Percentiles rank a stretch among this genome's conserved stretches.
Evolutionary conservation across 768 basidiomycete genomes (phyloP).

Genomic region (Leucocoprinus sp.): DNA sequence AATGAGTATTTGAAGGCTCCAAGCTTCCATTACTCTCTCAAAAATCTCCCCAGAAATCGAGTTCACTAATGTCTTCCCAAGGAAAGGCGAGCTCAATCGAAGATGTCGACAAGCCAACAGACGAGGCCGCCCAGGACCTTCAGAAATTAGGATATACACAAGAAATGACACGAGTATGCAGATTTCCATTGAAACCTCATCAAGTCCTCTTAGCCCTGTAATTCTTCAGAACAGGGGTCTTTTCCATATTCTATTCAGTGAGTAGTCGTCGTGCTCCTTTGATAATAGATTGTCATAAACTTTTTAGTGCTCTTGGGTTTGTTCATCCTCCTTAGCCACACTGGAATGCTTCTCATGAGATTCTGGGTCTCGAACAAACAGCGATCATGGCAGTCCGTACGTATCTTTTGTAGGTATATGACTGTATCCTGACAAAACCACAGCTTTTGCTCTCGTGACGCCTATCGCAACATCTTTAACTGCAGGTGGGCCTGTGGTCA

Average conservation of each 20-base stretch:
- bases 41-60: background rate
- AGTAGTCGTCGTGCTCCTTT: constrained; percentile 17
- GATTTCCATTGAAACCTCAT: background rate
- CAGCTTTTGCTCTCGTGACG: constrained; percentile 49
- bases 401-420: constrained; percentile 17
- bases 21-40: background rate
- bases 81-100: background rate
- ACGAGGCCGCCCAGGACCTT: constrained; percentile 25
- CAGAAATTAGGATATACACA: constrained; percentile 49
- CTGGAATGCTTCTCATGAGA: background rate
- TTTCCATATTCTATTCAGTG: constrained; percentile 48
- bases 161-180: constrained; percentile 42
- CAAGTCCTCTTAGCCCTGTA: background rate
- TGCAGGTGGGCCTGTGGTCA: constrained; percentile 46
- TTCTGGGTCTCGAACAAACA: constrained; percentile 14
- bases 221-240: constrained; percentile 37
- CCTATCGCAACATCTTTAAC: constrained; percentile 49
- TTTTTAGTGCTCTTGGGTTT: constrained; percentile 41
- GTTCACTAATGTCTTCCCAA: background rate
- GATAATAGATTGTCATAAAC: background rate
- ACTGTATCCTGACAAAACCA: background rate
- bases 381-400: constrained; percentile 58
- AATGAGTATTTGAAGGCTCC: no score
- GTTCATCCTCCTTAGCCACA: constrained; percentile 8
- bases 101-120: background rate